phyloP scores from a whole-genome alignment of 129 eudicot genomes.

The Ambrosia artemisiifolia region DNA sequence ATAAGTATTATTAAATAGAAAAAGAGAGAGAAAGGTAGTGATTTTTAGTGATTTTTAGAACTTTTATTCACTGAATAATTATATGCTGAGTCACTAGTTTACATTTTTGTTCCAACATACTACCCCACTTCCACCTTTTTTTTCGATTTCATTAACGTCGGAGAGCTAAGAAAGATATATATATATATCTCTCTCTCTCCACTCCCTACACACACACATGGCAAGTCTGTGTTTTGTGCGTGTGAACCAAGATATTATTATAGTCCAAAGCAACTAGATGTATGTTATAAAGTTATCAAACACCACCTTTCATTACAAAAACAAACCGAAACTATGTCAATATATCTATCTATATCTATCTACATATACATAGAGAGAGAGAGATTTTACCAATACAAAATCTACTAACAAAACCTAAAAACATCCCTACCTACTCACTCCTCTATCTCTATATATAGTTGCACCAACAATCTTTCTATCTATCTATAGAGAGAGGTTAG shows the following conservation, averaged over 20 bases:
- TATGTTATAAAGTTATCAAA: too few relatives aligned
- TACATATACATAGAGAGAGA: neutral
- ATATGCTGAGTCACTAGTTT: too few relatives aligned
- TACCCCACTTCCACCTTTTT: conserved; percentile 20
- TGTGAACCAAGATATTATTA: conserved; percentile 8
- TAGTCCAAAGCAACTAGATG: neutral
- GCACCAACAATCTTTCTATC: neutral
- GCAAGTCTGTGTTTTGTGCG: neutral
- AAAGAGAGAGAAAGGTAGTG: too few relatives aligned
- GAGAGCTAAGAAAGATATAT: conserved; percentile 57
- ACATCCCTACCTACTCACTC: neutral
- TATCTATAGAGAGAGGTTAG: neutral
- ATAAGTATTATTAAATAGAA: too few relatives aligned
- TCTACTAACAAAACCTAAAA: conserved; percentile 23
- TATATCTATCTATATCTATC: neutral
- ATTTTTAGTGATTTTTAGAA: too few relatives aligned
- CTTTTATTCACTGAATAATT: too few relatives aligned
- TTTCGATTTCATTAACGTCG: conserved; percentile 92
- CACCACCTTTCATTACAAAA: conserved; percentile 17
- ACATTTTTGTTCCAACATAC: neutral
- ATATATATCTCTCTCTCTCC: conserved; percentile 28
- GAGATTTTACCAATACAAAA: conserved; percentile 26
- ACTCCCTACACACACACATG: conserved; percentile 6
- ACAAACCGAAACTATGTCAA: neutral
- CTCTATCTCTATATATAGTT: neutral